phyloP scores from a whole-genome alignment of 2,329 filamentous ascomycete genomes.

The Ambrosiella beaveri region DNA sequence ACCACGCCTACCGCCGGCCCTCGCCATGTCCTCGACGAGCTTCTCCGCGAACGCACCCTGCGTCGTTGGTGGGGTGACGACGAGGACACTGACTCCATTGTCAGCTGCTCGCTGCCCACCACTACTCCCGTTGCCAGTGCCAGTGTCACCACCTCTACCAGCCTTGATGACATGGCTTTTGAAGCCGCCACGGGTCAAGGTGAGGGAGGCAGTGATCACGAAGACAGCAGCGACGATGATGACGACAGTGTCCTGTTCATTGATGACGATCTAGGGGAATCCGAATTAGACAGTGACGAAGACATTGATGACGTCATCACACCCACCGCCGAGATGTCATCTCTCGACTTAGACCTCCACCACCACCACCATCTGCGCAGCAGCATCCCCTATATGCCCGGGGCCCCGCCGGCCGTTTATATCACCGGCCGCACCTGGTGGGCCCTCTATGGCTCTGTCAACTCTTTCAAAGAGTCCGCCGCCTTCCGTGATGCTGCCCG shows the following conservation, averaged over 20 bases:
- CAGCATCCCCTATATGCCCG: background rate
- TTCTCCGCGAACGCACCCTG: background rate
- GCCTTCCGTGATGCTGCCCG: slow-evolving; percentile 7
- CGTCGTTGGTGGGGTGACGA: background rate
- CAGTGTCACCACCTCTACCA: background rate
- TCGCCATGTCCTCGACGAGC: background rate
- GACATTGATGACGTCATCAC: background rate
- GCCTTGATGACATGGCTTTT: background rate
- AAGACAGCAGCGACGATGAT: no score
- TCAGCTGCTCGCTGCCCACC: background rate
- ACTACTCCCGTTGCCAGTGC: background rate
- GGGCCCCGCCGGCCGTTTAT: background rate
- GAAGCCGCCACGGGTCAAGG: background rate
- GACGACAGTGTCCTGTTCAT: no score
- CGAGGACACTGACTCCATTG: background rate
- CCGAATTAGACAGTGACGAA: background rate
- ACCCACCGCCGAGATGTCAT: background rate
- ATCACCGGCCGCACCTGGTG: slow-evolving; percentile 9
- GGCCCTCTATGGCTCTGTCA: slow-evolving; percentile 8
- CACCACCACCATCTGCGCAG: background rate
- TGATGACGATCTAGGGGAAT: background rate
- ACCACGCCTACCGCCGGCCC: no score
- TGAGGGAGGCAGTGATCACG: background rate
- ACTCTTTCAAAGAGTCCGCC: slow-evolving; percentile 5
- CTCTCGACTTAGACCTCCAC: background rate